These are phyloP conservation scores for Camelina laxa DNA, from an alignment of 345 rosid genomes.

Conservation along the genomic window DNA sequence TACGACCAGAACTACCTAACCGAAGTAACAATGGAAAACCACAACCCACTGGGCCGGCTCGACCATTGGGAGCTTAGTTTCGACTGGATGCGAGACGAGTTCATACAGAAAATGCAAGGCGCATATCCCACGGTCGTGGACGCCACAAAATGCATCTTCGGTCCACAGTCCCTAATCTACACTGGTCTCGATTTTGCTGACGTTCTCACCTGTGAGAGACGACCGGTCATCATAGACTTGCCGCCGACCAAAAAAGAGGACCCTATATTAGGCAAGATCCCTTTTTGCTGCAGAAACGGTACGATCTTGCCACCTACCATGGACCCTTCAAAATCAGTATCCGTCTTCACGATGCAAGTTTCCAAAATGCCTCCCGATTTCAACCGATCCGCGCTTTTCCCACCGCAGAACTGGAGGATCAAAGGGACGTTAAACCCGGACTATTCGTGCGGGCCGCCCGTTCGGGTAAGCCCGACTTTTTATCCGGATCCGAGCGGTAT, in stretches of 20 bases:
- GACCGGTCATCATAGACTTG: conserved; percentile 84
- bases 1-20: conserved; percentile 82
- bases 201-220: conserved; percentile 84
- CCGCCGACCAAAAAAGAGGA: conserved; percentile 90
- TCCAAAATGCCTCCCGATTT: conserved; percentile 89
- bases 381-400: conserved; percentile 66
- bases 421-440: conserved; percentile 91
- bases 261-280: conserved; percentile 64
- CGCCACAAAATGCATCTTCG: conserved; percentile 79
- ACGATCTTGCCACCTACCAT: conserved; percentile 81
- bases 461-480: conserved; percentile 83
- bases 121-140: conserved; percentile 86
- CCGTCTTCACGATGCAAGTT: conserved; percentile 82
- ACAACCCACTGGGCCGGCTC: conserved; percentile 87
- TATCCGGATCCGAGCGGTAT: conserved; percentile 77
- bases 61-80: conserved; percentile 96
- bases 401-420: conserved; percentile 90
- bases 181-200: conserved; percentile 62
- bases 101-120: conserved; percentile 80
- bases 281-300: conserved; percentile 85
- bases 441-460: conserved; percentile 83
- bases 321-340: conserved; percentile 87
- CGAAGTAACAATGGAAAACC: conserved; percentile 80
- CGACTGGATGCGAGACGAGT: conserved; percentile 91
- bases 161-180: conserved; percentile 70